Evolutionary conservation across 129 eudicot species (phyloP).

Genomic region (Arctium lappa): DNA sequence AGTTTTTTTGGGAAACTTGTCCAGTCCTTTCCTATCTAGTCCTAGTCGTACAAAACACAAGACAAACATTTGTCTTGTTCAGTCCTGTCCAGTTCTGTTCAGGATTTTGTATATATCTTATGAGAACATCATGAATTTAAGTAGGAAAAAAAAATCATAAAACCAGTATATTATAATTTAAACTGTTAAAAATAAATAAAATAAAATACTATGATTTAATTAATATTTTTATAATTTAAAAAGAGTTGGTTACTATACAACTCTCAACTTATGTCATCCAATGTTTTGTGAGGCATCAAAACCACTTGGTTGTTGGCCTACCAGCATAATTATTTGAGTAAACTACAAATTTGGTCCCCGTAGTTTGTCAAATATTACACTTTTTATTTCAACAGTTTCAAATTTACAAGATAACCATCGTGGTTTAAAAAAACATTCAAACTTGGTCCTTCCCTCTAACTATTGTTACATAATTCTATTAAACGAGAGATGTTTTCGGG

Average conservation of each 20-base stretch:
- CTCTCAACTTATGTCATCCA: slow-evolving; percentile 40
- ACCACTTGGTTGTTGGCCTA: slow-evolving; percentile 43
- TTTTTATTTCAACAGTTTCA: too few relatives aligned
- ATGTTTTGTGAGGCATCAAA: slow-evolving; percentile 31
- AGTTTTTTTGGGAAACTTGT: too few relatives aligned
- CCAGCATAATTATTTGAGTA: slow-evolving; percentile 7
- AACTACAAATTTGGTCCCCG: not conserved
- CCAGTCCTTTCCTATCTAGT: too few relatives aligned
- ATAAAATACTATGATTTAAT: not conserved
- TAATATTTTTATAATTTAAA: not conserved
- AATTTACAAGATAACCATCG: too few relatives aligned
- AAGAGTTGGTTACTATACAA: slow-evolving; percentile 34
- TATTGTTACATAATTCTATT: too few relatives aligned
- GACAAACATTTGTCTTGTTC: too few relatives aligned
- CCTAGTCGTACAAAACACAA: too few relatives aligned
- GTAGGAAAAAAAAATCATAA: too few relatives aligned
- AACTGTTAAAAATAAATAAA: not conserved
- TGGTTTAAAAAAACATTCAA: too few relatives aligned
- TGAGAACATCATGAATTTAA: not conserved
- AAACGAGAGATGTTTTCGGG: too few relatives aligned
- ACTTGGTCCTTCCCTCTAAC: not conserved
- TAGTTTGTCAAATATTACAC: not conserved
- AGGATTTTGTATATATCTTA: too few relatives aligned
- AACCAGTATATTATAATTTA: too few relatives aligned
- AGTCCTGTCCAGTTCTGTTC: not conserved